phyloP scores from a whole-genome alignment of 2,329 filamentous ascomycete species.

The Beauveria asiatica region DNA sequence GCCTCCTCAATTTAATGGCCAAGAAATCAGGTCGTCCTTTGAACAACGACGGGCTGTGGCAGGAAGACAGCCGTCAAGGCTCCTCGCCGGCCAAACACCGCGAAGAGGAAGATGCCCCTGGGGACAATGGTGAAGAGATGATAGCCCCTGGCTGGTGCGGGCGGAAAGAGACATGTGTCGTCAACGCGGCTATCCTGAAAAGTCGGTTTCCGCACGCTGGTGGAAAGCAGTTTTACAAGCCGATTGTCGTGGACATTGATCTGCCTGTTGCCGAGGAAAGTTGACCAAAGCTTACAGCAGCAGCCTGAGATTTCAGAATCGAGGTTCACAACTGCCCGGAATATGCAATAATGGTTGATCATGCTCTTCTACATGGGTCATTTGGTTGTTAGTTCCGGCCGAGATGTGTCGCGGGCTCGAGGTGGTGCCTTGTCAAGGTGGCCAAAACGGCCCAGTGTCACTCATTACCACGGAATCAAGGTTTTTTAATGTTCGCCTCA shows the following conservation, averaged over 20 bases:
- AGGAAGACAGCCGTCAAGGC: background rate
- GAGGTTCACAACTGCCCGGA: too few species aligned
- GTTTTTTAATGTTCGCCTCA: too few species aligned
- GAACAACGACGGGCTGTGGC: constrained; percentile 1
- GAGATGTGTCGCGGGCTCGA: too few species aligned
- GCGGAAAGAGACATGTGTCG: constrained; percentile 62
- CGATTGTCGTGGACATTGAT: constrained; percentile 76
- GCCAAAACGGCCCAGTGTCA: too few species aligned
- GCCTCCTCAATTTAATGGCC: background rate
- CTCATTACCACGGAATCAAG: too few species aligned
- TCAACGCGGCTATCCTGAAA: constrained; percentile 71
- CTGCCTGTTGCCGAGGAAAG: constrained; percentile 40
- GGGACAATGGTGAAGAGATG: constrained; percentile 18
- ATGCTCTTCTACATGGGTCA: too few species aligned
- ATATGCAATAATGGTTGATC: too few species aligned
- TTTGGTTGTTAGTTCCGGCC: too few species aligned
- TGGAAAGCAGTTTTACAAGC: constrained; percentile 63
- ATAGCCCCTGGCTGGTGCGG: constrained; percentile 33
- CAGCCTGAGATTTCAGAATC: background rate
- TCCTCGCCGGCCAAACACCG: background rate
- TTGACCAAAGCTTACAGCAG: background rate
- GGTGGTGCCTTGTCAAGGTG: too few species aligned
- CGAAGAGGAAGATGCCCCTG: background rate
- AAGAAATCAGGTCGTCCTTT: background rate
- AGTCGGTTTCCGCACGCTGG: constrained; percentile 54